Evolutionary conservation across 2,329 filamentous ascomycete genomes (phyloP).

Genomic region (Neonectria magnoliae): DNA sequence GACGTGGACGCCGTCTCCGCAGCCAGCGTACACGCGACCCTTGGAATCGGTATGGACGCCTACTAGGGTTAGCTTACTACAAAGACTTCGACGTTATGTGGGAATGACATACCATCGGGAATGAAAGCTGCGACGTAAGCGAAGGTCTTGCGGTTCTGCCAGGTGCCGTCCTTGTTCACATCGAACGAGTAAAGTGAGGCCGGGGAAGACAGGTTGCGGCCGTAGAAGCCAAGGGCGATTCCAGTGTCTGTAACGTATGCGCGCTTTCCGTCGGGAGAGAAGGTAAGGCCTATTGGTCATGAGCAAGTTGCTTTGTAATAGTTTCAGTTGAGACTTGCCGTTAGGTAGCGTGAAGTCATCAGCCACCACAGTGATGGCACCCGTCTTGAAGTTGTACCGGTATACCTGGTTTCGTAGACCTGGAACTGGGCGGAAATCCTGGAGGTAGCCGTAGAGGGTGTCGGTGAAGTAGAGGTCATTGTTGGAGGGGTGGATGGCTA

Average conservation of each 20-base stretch:
- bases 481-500: conserved; percentile 61
- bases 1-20: conserved; percentile 60
- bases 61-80: conserved; percentile 25
- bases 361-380: conserved; percentile 63
- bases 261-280: conserved; percentile 62
- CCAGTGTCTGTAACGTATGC: conserved; percentile 69
- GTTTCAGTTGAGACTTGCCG: conserved; percentile 43
- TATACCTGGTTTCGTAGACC: conserved; percentile 68
- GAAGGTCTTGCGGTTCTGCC: conserved; percentile 62
- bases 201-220: conserved; percentile 52
- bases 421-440: conserved; percentile 65
- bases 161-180: conserved; percentile 57
- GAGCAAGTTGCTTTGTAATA: background rate
- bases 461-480: conserved; percentile 74
- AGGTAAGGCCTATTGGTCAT: conserved; percentile 57
- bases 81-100: background rate
- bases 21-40: conserved; percentile 65
- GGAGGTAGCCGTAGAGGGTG: conserved; percentile 66
- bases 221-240: conserved; percentile 52
- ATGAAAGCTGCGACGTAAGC: conserved; percentile 63
- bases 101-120: conserved; percentile 62
- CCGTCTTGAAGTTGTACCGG: conserved; percentile 60
- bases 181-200: conserved; percentile 55
- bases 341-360: conserved; percentile 67
- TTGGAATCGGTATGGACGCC: conserved; percentile 65